Conservation (phyloP, 169 alveolate species). For the Cytauxzoon felis region DNA sequence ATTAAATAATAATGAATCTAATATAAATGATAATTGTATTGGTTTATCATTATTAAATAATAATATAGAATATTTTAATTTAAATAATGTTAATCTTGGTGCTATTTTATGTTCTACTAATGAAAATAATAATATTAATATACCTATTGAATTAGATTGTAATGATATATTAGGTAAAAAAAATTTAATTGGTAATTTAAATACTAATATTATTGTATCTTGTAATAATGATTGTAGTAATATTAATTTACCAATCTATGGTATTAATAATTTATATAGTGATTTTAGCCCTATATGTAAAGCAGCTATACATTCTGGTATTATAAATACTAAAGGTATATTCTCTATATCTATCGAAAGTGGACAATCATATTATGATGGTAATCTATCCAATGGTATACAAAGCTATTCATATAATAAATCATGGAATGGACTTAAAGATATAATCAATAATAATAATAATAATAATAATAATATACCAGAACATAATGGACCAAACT, state of each 20-base stretch:
- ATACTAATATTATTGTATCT: conserved; percentile 80
- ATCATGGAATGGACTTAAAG: conserved; percentile 65
- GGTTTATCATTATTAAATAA: conserved; percentile 78
- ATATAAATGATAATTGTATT: conserved; percentile 7
- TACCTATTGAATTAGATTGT: conserved; percentile 58
- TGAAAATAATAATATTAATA: conserved; percentile 68
- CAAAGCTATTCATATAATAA: conserved; percentile 77
- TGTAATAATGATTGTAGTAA: conserved; percentile 57
- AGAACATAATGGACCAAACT: conserved; percentile 58
- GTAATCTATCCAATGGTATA: conserved; percentile 77
- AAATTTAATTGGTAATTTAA: conserved; percentile 69
- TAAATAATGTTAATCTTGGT: conserved; percentile 77
- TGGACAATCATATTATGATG: conserved; percentile 78
- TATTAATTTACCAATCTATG: conserved; percentile 67
- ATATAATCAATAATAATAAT: conserved; percentile 50
- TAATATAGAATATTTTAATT: conserved; percentile 75
- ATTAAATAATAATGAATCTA: not conserved
- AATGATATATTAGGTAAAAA: conserved; percentile 49
- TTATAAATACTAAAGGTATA: conserved; percentile 76
- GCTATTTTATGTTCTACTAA: conserved; percentile 85
- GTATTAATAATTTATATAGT: conserved; percentile 79
- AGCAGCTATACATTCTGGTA: conserved; percentile 88
- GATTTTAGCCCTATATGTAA: conserved; percentile 84
- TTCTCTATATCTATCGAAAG: conserved; percentile 81
- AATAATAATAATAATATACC: conserved; percentile 53